Evolutionary conservation across 441 rosid genomes (phyloP).

Genomic region (Pelargonium myrrhifolium): DNA sequence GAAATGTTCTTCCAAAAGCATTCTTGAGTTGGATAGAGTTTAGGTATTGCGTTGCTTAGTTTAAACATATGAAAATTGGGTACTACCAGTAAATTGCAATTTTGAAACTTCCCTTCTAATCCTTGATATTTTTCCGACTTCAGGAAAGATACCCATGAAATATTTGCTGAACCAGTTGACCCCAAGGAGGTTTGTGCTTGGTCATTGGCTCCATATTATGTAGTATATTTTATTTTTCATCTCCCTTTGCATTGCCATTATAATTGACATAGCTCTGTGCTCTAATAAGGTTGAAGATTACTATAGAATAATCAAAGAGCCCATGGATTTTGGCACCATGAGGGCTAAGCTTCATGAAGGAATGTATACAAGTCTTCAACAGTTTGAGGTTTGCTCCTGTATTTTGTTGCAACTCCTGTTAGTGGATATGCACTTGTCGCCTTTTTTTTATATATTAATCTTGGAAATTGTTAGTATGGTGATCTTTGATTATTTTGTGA

Average conservation of each 20-base stretch:
- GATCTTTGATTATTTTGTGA: neutral
- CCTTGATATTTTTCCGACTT: neutral
- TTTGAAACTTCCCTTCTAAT: neutral
- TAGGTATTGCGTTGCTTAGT: neutral
- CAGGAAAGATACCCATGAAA: slow-evolving; percentile 52
- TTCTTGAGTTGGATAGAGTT: neutral
- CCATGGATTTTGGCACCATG: slow-evolving; percentile 77
- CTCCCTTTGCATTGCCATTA: slow-evolving; percentile 8
- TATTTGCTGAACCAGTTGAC: slow-evolving; percentile 58
- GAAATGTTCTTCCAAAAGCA: slow-evolving; percentile 10
- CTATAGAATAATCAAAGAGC: slow-evolving; percentile 50
- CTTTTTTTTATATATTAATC: neutral
- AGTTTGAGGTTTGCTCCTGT: slow-evolving; percentile 48
- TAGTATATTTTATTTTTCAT: slow-evolving; percentile 1
- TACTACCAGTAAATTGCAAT: neutral
- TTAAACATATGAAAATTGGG: neutral
- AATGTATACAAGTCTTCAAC: slow-evolving; percentile 47
- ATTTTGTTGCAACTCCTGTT: neutral
- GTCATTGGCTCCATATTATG: slow-evolving; percentile 1
- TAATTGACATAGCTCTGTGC: slow-evolving; percentile 14
- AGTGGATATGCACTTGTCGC: neutral
- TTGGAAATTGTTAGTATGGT: neutral
- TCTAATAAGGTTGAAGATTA: slow-evolving; percentile 46
- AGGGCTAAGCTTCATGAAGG: slow-evolving; percentile 82
- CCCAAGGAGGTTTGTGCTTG: slow-evolving; percentile 37